These are phyloP conservation scores for Acacia concinna DNA, from an alignment of 331 rosid genomes.

Conservation along the genomic window DNA sequence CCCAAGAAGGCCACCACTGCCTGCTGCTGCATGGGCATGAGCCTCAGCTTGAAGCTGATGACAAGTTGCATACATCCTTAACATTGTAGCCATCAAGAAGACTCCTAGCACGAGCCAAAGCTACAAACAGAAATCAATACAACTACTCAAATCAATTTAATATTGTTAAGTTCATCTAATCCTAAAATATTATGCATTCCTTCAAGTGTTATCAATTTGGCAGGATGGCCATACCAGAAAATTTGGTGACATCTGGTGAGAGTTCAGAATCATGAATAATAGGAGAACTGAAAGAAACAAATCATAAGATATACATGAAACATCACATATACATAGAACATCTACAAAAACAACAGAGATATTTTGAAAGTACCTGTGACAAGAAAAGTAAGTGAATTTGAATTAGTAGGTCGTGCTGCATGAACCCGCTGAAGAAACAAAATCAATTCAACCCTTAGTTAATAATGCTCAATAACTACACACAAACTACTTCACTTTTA, in stretches of 20 bases:
- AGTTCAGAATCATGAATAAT: conserved; percentile 85
- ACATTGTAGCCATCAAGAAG: conserved; percentile 89
- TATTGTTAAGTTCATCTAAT: conserved; percentile 11
- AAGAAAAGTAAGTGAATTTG: conserved; percentile 90
- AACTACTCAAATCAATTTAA: not conserved
- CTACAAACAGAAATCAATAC: conserved; percentile 38
- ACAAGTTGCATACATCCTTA: conserved; percentile 95
- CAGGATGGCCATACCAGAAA: conserved; percentile 64
- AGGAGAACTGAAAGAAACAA: conserved; percentile 64
- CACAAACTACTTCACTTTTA: not conserved
- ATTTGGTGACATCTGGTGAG: conserved; percentile 94
- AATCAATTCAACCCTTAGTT: conserved; percentile 27
- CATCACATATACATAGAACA: conserved; percentile 2
- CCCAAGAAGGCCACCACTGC: conserved; percentile 87
- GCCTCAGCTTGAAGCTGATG: conserved; percentile 97
- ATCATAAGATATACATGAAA: not conserved
- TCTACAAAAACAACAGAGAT: conserved; percentile 10
- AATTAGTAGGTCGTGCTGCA: conserved; percentile 73
- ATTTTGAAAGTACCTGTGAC: conserved; percentile 65
- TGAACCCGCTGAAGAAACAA: conserved; percentile 69
- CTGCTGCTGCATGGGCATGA: conserved; percentile 82
- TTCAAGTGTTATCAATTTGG: not conserved
- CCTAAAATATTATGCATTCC: conserved; percentile 13
- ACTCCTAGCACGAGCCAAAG: conserved; percentile 97
- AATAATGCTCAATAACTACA: conserved; percentile 6